Percentiles rank a stretch among this genome's conserved stretches.
phyloP scores from a whole-genome alignment of 495 filamentous ascomycete species.

The Podospora tetraspora region DNA sequence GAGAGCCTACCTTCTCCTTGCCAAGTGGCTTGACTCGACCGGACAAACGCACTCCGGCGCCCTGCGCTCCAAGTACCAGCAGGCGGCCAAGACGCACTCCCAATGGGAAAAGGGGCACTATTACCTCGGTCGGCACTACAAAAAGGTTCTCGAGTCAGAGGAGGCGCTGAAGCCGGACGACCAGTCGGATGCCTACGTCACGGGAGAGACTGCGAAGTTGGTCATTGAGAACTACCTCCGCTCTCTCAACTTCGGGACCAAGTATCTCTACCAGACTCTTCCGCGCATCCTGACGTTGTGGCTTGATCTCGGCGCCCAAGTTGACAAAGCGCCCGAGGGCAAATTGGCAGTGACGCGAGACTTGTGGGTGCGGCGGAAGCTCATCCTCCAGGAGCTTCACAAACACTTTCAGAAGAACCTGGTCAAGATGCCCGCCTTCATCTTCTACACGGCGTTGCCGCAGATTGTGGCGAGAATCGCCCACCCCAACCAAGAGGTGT shows the following conservation, averaged over 20 bases:
- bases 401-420: constrained; percentile 67
- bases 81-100: constrained; percentile 55
- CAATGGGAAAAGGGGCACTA: constrained; percentile 97
- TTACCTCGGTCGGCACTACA: constrained; percentile 94
- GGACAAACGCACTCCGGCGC: constrained; percentile 80
- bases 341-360: constrained; percentile 59
- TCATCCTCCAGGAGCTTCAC: constrained; percentile 66
- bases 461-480: constrained; percentile 90
- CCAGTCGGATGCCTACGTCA: constrained; percentile 51
- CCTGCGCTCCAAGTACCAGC: constrained; percentile 71
- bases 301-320: constrained; percentile 79
- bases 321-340: constrained; percentile 60
- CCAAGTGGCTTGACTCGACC: constrained; percentile 93
- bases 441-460: constrained; percentile 86
- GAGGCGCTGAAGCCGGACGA: constrained; percentile 65
- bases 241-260: constrained; percentile 79
- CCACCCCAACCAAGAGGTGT: constrained; percentile 73
- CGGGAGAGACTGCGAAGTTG: constrained; percentile 77
- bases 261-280: constrained; percentile 91
- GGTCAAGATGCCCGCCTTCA: constrained; percentile 70
- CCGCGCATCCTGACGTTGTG: constrained; percentile 88
- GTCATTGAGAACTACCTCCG: constrained; percentile 91
- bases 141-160: constrained; percentile 89
- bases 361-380: constrained; percentile 50
- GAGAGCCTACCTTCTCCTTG: constrained; percentile 74